phyloP scores from a whole-genome alignment of 1,284 basidiomycete species.

The Puccinia novopanici region DNA sequence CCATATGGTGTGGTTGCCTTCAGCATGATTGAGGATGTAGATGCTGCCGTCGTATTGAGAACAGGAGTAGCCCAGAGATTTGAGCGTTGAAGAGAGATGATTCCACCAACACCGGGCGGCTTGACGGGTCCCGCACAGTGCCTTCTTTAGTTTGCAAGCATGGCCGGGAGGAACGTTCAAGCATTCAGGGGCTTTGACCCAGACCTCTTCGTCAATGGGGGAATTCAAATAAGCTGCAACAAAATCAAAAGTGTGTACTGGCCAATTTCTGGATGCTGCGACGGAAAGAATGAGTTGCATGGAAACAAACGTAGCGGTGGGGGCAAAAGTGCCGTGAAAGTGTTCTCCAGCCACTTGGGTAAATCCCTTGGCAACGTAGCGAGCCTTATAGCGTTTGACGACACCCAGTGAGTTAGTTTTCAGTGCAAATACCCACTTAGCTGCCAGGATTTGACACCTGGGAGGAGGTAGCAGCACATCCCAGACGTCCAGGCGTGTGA shows the following conservation, averaged over 20 bases:
- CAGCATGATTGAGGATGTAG: too few relatives aligned
- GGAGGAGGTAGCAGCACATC: neutral
- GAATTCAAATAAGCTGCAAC: slow-evolving; percentile 6
- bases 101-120: too few relatives aligned
- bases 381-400: neutral
- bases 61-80: too few relatives aligned
- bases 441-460: neutral
- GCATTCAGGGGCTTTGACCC: neutral
- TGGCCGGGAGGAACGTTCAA: neutral
- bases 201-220: slow-evolving; percentile 5
- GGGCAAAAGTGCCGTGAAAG: neutral
- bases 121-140: too few relatives aligned
- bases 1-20: too few relatives aligned
- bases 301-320: neutral
- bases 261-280: slow-evolving; percentile 1
- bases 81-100: too few relatives aligned
- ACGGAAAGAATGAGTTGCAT: neutral
- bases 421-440: slow-evolving; percentile 2
- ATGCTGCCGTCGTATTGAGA: too few relatives aligned
- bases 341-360: neutral
- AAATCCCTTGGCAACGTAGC: neutral
- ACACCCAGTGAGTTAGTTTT: neutral
- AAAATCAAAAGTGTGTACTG: neutral
- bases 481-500: neutral
- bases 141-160: neutral